phyloP scores from a whole-genome alignment of 2,329 filamentous ascomycete species.

The Ophiocordyceps unilateralis region DNA sequence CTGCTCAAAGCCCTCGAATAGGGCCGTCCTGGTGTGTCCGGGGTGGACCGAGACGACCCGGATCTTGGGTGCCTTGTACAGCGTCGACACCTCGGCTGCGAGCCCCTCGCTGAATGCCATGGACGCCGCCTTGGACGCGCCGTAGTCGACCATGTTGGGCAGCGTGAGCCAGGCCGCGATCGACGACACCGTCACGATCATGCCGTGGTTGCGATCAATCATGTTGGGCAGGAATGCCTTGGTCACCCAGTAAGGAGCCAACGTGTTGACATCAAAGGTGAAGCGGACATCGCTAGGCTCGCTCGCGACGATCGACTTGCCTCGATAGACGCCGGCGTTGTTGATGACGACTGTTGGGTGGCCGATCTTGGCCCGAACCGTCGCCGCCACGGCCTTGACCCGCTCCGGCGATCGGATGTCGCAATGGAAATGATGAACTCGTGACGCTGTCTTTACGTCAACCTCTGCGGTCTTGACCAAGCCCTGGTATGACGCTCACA shows the following conservation, averaged over 20 bases:
- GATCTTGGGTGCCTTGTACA: slow-evolving; percentile 45
- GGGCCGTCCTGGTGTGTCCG: slow-evolving; percentile 18
- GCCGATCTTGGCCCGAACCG: slow-evolving; percentile 39
- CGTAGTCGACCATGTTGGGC: slow-evolving; percentile 52
- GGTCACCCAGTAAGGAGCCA: slow-evolving; percentile 49
- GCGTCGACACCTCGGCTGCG: slow-evolving; percentile 35
- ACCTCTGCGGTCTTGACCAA: slow-evolving; percentile 5
- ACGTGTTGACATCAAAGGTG: slow-evolving; percentile 54
- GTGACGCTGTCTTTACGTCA: slow-evolving; percentile 15
- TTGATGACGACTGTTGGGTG: slow-evolving; percentile 55
- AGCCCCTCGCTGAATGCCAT: slow-evolving; percentile 52
- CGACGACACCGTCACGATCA: slow-evolving; percentile 53
- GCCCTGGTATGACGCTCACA: slow-evolving; percentile 15
- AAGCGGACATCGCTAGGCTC: slow-evolving; percentile 42
- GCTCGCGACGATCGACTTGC: slow-evolving; percentile 41
- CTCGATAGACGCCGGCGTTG: slow-evolving; percentile 49
- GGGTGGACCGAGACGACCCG: slow-evolving; percentile 50
- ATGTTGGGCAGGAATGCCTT: slow-evolving; percentile 53
- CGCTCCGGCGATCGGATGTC: slow-evolving; percentile 45
- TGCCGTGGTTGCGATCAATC: slow-evolving; percentile 47
- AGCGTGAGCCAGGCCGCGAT: slow-evolving; percentile 42
- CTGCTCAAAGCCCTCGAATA: slow-evolving; percentile 34
- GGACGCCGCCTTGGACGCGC: slow-evolving; percentile 46
- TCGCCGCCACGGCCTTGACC: slow-evolving; percentile 31
- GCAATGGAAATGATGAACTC: slow-evolving; percentile 51